Evolutionary conservation across 805 yeast genomes (phyloP).

Genomic region (Barnettozyma wickerhamii): DNA sequence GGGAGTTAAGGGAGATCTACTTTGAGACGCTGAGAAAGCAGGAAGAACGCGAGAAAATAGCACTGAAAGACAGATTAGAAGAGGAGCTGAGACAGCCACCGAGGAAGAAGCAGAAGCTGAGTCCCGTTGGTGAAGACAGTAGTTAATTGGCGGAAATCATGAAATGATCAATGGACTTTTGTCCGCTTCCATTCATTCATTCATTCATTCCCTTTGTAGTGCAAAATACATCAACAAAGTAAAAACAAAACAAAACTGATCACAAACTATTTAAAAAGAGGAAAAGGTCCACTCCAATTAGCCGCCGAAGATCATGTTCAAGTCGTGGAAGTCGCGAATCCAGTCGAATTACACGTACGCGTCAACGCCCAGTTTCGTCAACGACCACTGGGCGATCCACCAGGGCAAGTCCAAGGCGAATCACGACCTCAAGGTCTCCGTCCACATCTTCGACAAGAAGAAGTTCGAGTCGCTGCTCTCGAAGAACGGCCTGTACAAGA

Average conservation of each 20-base stretch:
- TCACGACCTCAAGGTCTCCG: constrained; percentile 50
- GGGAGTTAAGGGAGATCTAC: not conserved
- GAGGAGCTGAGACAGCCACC: too few relatives aligned
- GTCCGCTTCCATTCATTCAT: too few relatives aligned
- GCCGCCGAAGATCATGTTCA: constrained; percentile 7
- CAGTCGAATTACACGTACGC: constrained; percentile 47
- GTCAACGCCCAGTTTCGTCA: constrained; percentile 59
- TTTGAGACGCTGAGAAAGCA: not conserved
- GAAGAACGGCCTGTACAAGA: constrained; percentile 45
- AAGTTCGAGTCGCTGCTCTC: constrained; percentile 55
- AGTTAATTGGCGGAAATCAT: too few relatives aligned
- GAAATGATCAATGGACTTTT: too few relatives aligned
- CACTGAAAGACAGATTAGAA: not conserved
- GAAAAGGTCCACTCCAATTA: not conserved
- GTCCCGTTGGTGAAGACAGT: too few relatives aligned
- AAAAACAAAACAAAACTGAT: not conserved
- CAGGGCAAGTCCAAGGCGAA: constrained; percentile 65
- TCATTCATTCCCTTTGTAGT: too few relatives aligned
- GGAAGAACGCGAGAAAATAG: not conserved
- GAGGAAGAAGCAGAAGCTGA: too few relatives aligned
- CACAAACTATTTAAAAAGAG: too few relatives aligned
- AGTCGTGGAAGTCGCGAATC: constrained; percentile 12
- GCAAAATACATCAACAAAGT: too few relatives aligned
- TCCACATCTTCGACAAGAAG: constrained; percentile 82
- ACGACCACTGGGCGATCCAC: constrained; percentile 78